These are phyloP conservation scores for Candida xyloterini DNA, from an alignment of 805 yeast genomes.

Conservation along the genomic window DNA sequence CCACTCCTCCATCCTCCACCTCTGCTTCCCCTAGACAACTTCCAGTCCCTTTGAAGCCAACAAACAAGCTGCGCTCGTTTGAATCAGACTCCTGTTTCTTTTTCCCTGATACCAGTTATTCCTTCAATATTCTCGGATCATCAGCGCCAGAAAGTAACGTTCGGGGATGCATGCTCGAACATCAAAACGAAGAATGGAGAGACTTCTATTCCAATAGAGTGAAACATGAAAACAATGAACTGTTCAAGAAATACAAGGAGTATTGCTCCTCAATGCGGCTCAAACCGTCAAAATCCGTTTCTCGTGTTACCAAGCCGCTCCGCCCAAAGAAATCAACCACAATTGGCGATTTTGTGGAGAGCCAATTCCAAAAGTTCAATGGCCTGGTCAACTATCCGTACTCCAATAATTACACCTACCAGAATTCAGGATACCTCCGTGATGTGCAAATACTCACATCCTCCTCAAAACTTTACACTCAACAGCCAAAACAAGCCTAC, in stretches of 20 bases:
- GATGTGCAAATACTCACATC: slow-evolving; percentile 50
- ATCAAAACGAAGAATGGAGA: slow-evolving; percentile 44
- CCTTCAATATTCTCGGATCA: slow-evolving; percentile 27
- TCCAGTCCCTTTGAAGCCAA: slow-evolving; percentile 20
- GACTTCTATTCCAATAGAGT: slow-evolving; percentile 39
- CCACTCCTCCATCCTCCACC: slow-evolving; percentile 30
- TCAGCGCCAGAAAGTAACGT: slow-evolving; percentile 31
- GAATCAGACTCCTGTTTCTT: slow-evolving; percentile 25
- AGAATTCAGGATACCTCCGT: slow-evolving; percentile 44
- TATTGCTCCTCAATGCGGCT: slow-evolving; percentile 27
- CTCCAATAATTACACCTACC: slow-evolving; percentile 50
- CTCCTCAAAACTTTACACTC: slow-evolving; percentile 45
- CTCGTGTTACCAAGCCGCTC: slow-evolving; percentile 15
- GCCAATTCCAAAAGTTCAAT: slow-evolving; percentile 22
- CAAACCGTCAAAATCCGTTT: slow-evolving; percentile 3
- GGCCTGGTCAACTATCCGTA: slow-evolving; percentile 46
- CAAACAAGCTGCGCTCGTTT: slow-evolving; percentile 15
- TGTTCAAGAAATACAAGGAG: slow-evolving; percentile 38
- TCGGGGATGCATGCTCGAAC: slow-evolving; percentile 29
- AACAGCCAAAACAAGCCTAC: slow-evolving; percentile 25
- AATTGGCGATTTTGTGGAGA: slow-evolving; percentile 25
- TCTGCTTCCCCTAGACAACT: slow-evolving; percentile 24
- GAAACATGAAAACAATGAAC: slow-evolving; percentile 39
- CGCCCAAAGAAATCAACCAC: slow-evolving; percentile 14
- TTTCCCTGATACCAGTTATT: slow-evolving; percentile 38